Base-by-base conservation (phyloP, 169 alveolate genomes). In the Plasmodium knowlesi region DNA sequence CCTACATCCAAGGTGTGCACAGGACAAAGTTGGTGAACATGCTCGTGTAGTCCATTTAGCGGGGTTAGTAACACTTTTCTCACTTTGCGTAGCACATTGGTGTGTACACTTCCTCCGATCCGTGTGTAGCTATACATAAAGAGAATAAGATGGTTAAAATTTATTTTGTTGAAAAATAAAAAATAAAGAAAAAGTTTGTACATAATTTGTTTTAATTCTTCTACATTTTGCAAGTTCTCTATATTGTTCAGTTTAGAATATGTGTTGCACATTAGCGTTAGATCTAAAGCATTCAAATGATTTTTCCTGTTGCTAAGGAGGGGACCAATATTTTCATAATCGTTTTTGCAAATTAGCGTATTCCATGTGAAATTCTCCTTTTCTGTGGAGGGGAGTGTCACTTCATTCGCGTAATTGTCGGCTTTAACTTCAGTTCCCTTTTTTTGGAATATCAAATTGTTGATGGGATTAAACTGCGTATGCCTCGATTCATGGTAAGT, bases 241-340 rank as follows among this genome's bases (percentile, higher is more conserved):
- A 86, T 1, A 41, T 37, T 28, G 43, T 78, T 76, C 70, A 86
- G 43, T 54, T 86, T 86, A 34, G 86, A 86, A 37, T 86, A 86
- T 54, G 93, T 76, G 25, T 86, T 76, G 80, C 93, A 86, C 54
- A 78, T 22, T 86, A 86, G 67, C n/a, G 93, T 86, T 86, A 86
- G 41, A 46, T 86, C 93, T 28, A 86, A 32, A 32, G 57, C 67
- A 50, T 86, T 86, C 53, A 86, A 57, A 16, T 79, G 43, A 16
- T 86, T 86, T 86, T 19, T 86, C 43, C 10, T 16, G 30, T 76
- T 57, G 9, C 70, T 76, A 72, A 37, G 46, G 72, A 84, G 16
- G n/a, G 30, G 10, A 0, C 32, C 16, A 67, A 34, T 2, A 83
- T 70, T 67, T 32, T 83, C 9, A 14, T 67, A 1, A 22, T 61